Evolutionary conservation across 495 filamentous ascomycete species (phyloP).

Genomic region (Penicillium argentinense): DNA sequence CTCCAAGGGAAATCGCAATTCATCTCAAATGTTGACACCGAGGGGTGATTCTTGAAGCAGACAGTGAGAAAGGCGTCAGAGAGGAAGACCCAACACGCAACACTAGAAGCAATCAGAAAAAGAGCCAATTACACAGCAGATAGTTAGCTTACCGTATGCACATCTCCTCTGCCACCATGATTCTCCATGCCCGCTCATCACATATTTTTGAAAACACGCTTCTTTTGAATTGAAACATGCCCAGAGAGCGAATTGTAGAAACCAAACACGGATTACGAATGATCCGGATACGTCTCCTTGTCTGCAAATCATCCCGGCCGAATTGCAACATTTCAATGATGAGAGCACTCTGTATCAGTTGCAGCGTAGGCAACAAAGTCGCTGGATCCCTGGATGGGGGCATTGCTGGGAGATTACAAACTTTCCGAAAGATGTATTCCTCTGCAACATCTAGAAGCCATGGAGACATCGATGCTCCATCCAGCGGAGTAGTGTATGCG

Average conservation of each 20-base stretch:
- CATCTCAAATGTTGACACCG: constrained; percentile 39
- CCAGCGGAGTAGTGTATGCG: constrained; percentile 26
- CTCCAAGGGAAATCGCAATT: constrained; percentile 39
- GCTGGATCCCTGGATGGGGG: constrained; percentile 10
- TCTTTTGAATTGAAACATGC: constrained; percentile 31
- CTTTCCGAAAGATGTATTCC: constrained; percentile 37
- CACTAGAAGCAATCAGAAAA: constrained; percentile 13
- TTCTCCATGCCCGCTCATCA: constrained; percentile 28
- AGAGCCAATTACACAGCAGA: neutral
- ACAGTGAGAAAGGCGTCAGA: constrained; percentile 42
- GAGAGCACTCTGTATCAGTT: constrained; percentile 35
- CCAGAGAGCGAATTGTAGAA: constrained; percentile 34
- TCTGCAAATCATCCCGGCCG: constrained; percentile 31
- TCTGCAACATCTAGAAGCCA: constrained; percentile 39
- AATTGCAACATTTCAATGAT: constrained; percentile 46
- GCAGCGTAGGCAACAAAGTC: constrained; percentile 20
- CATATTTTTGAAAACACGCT: constrained; percentile 11
- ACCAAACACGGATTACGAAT: constrained; percentile 40
- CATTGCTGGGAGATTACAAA: constrained; percentile 21
- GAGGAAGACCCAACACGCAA: constrained; percentile 39
- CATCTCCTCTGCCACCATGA: constrained; percentile 33
- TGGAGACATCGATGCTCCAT: constrained; percentile 21
- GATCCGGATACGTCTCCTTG: constrained; percentile 38
- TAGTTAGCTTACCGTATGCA: constrained; percentile 29
- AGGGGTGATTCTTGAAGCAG: constrained; percentile 40